Evolutionary conservation across 768 basidiomycete genomes (phyloP).

Genomic region (Rhodosporidiobolus odoratus): DNA sequence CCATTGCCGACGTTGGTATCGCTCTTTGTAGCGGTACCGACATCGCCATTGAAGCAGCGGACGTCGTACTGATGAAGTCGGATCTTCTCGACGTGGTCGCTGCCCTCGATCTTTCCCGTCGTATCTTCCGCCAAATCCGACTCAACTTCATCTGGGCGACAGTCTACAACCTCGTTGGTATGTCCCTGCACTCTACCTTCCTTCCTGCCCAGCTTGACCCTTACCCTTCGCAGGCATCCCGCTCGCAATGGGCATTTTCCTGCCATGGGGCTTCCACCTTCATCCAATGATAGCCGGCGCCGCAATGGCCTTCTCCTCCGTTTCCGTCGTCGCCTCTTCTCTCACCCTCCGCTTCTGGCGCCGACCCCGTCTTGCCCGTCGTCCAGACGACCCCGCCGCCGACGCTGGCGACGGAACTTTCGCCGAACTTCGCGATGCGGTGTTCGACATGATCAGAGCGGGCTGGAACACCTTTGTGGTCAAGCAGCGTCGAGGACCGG

Average conservation of each 20-base stretch:
- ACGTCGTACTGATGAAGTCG: conserved; percentile 94
- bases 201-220: not conserved
- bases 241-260: conserved; percentile 92
- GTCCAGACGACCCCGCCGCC: conserved; percentile 26
- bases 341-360: conserved; percentile 80
- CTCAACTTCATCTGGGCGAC: conserved; percentile 96
- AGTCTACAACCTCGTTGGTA: conserved; percentile 49
- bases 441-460: conserved; percentile 1
- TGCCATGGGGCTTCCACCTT: conserved; percentile 84
- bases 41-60: conserved; percentile 95
- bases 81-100: conserved; percentile 97
- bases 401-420: conserved; percentile 20
- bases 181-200: not conserved
- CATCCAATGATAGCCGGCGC: conserved; percentile 99
- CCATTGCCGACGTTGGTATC: conserved; percentile 91
- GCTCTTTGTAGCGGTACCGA: conserved; percentile 94
- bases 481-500: not conserved
- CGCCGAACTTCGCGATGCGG: conserved; percentile 22
- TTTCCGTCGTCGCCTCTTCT: conserved; percentile 88
- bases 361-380: conserved; percentile 31
- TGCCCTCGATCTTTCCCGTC: conserved; percentile 79
- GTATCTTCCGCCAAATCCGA: conserved; percentile 82
- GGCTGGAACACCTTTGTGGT: conserved; percentile 15
- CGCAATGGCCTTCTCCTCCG: conserved; percentile 96
- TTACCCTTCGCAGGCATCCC: conserved; percentile 58